Base-by-base conservation (phyloP, 2,329 filamentous ascomycete genomes). In the Kalaharituber pfeilii region DNA sequence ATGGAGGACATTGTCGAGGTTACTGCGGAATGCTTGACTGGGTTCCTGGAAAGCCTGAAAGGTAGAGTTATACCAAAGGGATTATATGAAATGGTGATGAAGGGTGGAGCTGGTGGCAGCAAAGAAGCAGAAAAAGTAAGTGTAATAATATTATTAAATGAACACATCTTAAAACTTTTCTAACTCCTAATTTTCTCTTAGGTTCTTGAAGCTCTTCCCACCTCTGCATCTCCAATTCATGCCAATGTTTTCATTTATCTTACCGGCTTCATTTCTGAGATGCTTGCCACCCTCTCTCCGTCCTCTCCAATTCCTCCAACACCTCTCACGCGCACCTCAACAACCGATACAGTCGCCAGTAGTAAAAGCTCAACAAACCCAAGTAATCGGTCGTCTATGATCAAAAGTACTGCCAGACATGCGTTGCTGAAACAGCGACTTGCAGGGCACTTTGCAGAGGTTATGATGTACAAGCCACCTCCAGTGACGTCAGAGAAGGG, bases 21-120 rank as follows among this genome's bases (percentile, higher is more conserved):
- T 3, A 70, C 93, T 1, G 74, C 80, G 8, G 80, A 84, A 53
- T 77, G 82, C 0, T 71, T 96, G 0, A 63, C 93, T 0, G 69
- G 80, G 2, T 95, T 95, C 65, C 73, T 96, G 0, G 69, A 70
- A 1, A 84, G 80, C 27, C 73, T 96, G 22, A 76, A 78, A 0
- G 88, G 94, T 62, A 87, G 89, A 0, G 75, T 96, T 56, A 73
- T 96, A 50, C 79, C 84, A 0, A 71, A 74, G 2, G 66, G 74
- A 0, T 69, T 91, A 1, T 95, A 86, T 51, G 54, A 53, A 24
- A 61, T 62, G 18, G 59, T 64, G 8, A 57, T 63, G 11, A 62
- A 59, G 53, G 60, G 60, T 42, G 85, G 69, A 75, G 5, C 75
- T 77, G 50, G 75, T 89, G 42, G 81, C 84, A 52, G 13, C 8